phyloP scores from a whole-genome alignment of 331 rosid genomes.

The Acacia concinna region DNA sequence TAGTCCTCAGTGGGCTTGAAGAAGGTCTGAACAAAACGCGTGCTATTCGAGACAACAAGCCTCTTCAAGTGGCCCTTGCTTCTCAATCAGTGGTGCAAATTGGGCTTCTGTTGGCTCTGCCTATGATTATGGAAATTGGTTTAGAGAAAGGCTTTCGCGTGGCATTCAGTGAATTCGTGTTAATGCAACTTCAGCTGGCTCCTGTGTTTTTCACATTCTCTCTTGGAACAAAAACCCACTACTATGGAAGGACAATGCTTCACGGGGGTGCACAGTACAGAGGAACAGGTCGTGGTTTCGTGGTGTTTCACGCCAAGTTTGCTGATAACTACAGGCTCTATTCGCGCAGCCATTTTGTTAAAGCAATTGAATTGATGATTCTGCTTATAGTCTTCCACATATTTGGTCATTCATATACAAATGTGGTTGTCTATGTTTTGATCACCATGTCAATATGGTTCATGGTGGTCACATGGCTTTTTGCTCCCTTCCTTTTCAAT shows the following conservation, averaged over 20 bases:
- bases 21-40: slow-evolving; percentile 46
- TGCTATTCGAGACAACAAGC: slow-evolving; percentile 65
- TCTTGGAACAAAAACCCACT: slow-evolving; percentile 96
- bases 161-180: slow-evolving; percentile 78
- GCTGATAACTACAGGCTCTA: slow-evolving; percentile 91
- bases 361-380: slow-evolving; percentile 90
- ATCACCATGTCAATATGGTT: slow-evolving; percentile 88
- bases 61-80: slow-evolving; percentile 96
- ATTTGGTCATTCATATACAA: slow-evolving; percentile 72
- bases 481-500: slow-evolving; percentile 95
- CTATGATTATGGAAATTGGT: slow-evolving; percentile 98
- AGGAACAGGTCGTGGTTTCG: slow-evolving; percentile 94
- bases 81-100: slow-evolving; percentile 93
- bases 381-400: slow-evolving; percentile 83
- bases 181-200: slow-evolving; percentile 92
- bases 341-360: slow-evolving; percentile 95
- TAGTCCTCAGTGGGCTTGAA: slow-evolving; percentile 90
- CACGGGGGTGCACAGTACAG: slow-evolving; percentile 97
- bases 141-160: slow-evolving; percentile 84
- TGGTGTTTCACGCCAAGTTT: slow-evolving; percentile 93
- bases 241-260: slow-evolving; percentile 93
- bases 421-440: slow-evolving; percentile 61
- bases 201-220: slow-evolving; percentile 92
- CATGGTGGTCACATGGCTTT: slow-evolving; percentile 98
- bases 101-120: slow-evolving; percentile 89